Evolutionary conservation across 805 yeast species (phyloP).

Genomic region (Tanozyma kutaoensis): DNA sequence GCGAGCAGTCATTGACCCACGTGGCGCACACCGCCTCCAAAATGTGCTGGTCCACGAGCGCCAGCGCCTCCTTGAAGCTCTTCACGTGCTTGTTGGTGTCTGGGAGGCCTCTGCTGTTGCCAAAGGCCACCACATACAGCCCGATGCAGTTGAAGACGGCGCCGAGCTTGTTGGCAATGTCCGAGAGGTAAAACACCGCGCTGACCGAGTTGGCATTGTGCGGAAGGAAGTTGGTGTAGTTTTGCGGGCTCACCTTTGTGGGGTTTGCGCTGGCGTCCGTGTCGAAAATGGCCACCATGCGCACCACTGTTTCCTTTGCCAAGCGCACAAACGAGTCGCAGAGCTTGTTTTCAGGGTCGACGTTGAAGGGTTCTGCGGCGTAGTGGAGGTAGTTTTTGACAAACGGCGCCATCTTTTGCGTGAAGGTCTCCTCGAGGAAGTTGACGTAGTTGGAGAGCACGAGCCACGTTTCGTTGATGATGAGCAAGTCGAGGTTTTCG

Average conservation of each 20-base stretch:
- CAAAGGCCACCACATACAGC: constrained; percentile 15
- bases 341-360: constrained; percentile 18
- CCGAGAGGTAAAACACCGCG: constrained; percentile 19
- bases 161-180: constrained; percentile 14
- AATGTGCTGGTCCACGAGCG: constrained; percentile 21
- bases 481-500: constrained; percentile 27
- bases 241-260: constrained; percentile 20
- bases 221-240: constrained; percentile 23
- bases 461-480: constrained; percentile 30
- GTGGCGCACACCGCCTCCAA: constrained; percentile 28
- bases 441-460: constrained; percentile 21
- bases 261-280: constrained; percentile 14
- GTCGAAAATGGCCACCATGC: constrained; percentile 16
- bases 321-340: constrained; percentile 12
- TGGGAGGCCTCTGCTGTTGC: constrained; percentile 15
- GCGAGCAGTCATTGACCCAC: constrained; percentile 33
- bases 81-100: constrained; percentile 26
- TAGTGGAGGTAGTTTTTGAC: constrained; percentile 25
- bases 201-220: constrained; percentile 27
- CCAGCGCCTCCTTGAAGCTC: constrained; percentile 16
- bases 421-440: constrained; percentile 18
- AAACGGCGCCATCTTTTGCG: constrained; percentile 17
- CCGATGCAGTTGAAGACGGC: constrained; percentile 18
- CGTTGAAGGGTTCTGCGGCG: constrained; percentile 9
- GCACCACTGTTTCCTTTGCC: constrained; percentile 11